These are phyloP conservation scores for Lactarius deliciosus DNA, from an alignment of 768 basidiomycete species.

Conservation along the genomic window DNA sequence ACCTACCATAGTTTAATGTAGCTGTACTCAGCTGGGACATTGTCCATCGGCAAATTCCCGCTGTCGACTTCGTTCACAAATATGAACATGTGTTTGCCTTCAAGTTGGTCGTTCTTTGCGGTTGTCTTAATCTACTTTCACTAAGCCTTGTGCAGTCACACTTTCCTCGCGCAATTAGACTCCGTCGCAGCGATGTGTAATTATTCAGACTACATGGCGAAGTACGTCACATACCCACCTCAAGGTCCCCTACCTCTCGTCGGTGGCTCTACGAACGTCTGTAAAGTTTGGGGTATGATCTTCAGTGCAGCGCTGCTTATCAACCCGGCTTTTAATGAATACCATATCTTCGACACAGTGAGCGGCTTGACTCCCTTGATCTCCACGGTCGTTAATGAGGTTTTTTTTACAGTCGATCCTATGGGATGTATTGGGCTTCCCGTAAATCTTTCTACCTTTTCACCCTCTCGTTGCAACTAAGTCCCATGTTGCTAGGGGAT, in stretches of 20 bases:
- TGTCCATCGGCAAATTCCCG: conserved; percentile 66
- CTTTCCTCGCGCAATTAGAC: conserved; percentile 61
- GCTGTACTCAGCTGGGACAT: conserved; percentile 64
- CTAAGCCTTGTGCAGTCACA: conserved; percentile 43
- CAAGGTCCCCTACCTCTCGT: conserved; percentile 66
- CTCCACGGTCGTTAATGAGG: background rate
- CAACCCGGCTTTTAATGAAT: conserved; percentile 78
- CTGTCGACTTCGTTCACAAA: conserved; percentile 72
- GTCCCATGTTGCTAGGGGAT: conserved; percentile 42
- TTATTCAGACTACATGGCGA: conserved; percentile 60
- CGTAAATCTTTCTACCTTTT: conserved; percentile 41
- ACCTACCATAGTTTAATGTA: conserved; percentile 30
- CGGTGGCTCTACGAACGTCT: conserved; percentile 50
- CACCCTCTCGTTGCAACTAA: background rate
- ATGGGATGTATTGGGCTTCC: conserved; percentile 84
- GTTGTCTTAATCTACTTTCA: background rate
- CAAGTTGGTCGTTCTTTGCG: conserved; percentile 48
- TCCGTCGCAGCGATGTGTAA: conserved; percentile 52
- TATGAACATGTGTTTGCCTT: conserved; percentile 68
- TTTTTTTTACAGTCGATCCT: conserved; percentile 47
- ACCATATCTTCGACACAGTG: conserved; percentile 71
- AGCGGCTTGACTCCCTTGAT: conserved; percentile 24
- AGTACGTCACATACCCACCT: conserved; percentile 68
- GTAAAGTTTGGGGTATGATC: conserved; percentile 68
- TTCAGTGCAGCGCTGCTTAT: conserved; percentile 58